Percentiles rank a stretch among this genome's conserved stretches.
phyloP scores from a whole-genome alignment of 164 flowering plant genomes.

The Chloranthus sessilifolius region DNA sequence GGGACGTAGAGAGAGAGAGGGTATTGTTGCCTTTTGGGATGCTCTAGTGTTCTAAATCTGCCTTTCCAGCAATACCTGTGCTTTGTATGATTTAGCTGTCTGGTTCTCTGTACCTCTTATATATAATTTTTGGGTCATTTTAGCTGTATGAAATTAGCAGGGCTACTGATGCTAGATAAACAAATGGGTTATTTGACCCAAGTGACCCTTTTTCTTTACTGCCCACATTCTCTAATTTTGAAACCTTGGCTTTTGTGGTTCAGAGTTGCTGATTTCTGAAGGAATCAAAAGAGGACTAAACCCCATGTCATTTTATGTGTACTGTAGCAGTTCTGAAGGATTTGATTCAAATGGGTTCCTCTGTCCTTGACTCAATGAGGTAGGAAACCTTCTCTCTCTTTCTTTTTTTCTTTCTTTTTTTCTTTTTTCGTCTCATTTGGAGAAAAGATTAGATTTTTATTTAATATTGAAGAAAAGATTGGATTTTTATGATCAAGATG shows the following conservation, averaged over 20 bases:
- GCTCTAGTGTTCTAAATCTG: constrained; percentile 2
- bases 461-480: background rate
- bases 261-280: constrained; percentile 5
- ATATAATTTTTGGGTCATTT: constrained; percentile 2
- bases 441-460: constrained; percentile 2
- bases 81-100: background rate
- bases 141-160: constrained; percentile 6
- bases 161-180: constrained; percentile 8
- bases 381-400: background rate
- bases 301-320: constrained; percentile 5
- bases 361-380: constrained; percentile 10
- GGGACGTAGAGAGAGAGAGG: background rate
- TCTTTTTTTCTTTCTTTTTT: background rate
- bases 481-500: constrained; percentile 16
- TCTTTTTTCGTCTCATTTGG: background rate
- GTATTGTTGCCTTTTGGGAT: background rate
- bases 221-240: constrained; percentile 13
- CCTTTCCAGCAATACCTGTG: background rate
- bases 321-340: constrained; percentile 9
- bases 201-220: constrained; percentile 1
- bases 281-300: background rate
- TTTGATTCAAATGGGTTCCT: constrained; percentile 12
- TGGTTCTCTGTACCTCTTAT: background rate
- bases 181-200: constrained; percentile 9
- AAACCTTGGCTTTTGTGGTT: constrained; percentile 7